These are phyloP conservation scores for Lactarius psammicola DNA, from an alignment of 768 basidiomycete species.

Conservation along the genomic window DNA sequence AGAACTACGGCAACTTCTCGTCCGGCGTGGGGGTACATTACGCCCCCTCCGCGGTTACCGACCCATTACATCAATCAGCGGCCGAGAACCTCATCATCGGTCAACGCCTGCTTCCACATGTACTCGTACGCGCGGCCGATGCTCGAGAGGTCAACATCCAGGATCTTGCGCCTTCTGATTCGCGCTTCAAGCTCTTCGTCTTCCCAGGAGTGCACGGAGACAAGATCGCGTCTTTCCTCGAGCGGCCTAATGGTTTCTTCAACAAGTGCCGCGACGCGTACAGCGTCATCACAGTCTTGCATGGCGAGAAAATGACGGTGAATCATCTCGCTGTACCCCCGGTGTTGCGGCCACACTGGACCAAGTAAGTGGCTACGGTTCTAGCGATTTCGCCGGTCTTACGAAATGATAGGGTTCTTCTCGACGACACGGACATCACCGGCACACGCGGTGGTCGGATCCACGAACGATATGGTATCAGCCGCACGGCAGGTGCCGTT, in stretches of 20 bases:
- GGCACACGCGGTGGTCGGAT: conserved; percentile 51
- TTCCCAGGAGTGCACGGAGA: conserved; percentile 39
- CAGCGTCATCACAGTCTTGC: conserved; percentile 34
- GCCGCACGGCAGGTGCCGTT: conserved; percentile 43
- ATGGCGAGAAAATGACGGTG: conserved; percentile 37
- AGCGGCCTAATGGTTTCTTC: conserved; percentile 34
- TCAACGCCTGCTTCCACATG: conserved; percentile 50
- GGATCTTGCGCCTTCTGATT: conserved; percentile 48
- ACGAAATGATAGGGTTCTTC: conserved; percentile 46
- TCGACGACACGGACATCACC: conserved; percentile 53
- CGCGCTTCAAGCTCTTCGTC: conserved; percentile 49
- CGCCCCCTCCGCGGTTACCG: conserved; percentile 40
- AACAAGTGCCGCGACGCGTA: conserved; percentile 32
- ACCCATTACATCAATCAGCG: conserved; percentile 37
- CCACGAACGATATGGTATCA: conserved; percentile 56
- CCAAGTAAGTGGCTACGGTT: conserved; percentile 36
- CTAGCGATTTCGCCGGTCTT: background rate
- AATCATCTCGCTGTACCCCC: conserved; percentile 37
- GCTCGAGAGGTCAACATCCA: conserved; percentile 48
- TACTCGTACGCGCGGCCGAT: conserved; percentile 48
- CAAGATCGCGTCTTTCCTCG: conserved; percentile 34
- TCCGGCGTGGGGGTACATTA: conserved; percentile 54
- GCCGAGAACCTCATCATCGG: conserved; percentile 46
- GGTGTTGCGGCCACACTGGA: conserved; percentile 42
- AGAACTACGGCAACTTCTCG: conserved; percentile 46